phyloP scores from a whole-genome alignment of 306 rosid genomes.

The Herpetospermum pedunculosum region DNA sequence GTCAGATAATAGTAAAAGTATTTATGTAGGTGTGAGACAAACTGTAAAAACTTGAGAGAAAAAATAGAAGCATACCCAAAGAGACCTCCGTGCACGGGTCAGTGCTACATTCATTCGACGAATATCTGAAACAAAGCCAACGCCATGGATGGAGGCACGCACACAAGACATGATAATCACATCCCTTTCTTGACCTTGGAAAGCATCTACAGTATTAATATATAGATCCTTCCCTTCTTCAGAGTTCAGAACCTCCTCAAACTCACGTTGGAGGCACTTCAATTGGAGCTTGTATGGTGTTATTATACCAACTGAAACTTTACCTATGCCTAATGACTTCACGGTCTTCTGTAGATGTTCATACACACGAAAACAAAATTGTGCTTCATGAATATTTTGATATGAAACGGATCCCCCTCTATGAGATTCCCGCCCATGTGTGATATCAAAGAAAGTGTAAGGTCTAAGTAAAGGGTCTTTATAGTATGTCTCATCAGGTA shows the following conservation, averaged over 20 bases:
- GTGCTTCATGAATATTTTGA: conserved; percentile 87
- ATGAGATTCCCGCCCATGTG: conserved; percentile 94
- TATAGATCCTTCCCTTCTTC: conserved; percentile 94
- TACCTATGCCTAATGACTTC: conserved; percentile 52
- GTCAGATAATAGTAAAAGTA: background rate
- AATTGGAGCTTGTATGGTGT: conserved; percentile 96
- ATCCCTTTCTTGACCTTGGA: conserved; percentile 98
- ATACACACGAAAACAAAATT: conserved; percentile 74
- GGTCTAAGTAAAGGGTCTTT: conserved; percentile 83
- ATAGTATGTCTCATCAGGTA: conserved; percentile 73
- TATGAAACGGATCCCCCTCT: conserved; percentile 95
- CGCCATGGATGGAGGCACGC: conserved; percentile 89
- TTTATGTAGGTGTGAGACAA: background rate
- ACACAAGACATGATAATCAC: conserved; percentile 98
- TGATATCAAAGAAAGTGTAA: conserved; percentile 75
- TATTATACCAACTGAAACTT: conserved; percentile 80
- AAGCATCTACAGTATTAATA: conserved; percentile 95
- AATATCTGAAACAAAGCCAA: conserved; percentile 93
- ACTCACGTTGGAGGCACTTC: conserved; percentile 92
- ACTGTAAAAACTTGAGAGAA: conserved; percentile 1
- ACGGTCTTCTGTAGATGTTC: conserved; percentile 69
- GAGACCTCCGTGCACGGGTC: conserved; percentile 95
- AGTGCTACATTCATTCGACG: conserved; percentile 98
- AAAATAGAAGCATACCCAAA: conserved; percentile 51
- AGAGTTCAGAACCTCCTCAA: conserved; percentile 71